These are phyloP conservation scores for Sugiyamaella lignohabitans DNA, from an alignment of 805 yeast species.

Conservation along the genomic window DNA sequence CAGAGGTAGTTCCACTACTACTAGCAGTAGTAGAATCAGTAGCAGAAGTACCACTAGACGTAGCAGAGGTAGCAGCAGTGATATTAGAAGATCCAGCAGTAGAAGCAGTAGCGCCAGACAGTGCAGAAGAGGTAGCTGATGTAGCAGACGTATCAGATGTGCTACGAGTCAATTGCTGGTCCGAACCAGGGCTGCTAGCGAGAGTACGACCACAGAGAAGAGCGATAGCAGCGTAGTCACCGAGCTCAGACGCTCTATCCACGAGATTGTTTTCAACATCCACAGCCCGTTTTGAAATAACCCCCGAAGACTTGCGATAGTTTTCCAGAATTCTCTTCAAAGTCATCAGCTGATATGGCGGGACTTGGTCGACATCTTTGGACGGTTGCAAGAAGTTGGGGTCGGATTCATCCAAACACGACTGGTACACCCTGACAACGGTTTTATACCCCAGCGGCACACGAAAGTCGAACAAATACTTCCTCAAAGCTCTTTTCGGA, in stretches of 20 bases:
- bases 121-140: conserved; percentile 43
- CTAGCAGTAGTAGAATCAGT: no score
- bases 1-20: no score
- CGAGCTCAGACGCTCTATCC: conserved; percentile 79
- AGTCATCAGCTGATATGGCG: conserved; percentile 51
- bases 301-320: conserved; percentile 53
- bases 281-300: conserved; percentile 49
- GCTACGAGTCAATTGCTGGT: not conserved
- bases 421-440: conserved; percentile 17
- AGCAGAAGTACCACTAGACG: no score
- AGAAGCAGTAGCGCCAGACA: no score
- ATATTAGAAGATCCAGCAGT: no score
- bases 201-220: conserved; percentile 48
- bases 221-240: conserved; percentile 75
- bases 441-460: conserved; percentile 23
- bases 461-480: conserved; percentile 22
- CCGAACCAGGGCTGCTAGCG: no score
- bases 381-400: conserved; percentile 24
- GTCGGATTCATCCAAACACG: conserved; percentile 14
- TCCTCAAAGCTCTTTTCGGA: conserved; percentile 18
- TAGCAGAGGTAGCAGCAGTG: no score
- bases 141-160: conserved; percentile 9
- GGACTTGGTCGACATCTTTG: conserved; percentile 35
- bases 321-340: conserved; percentile 62
- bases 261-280: conserved; percentile 64